phyloP scores from a whole-genome alignment of 352 stramenopile genomes.

The Hyaloperonospora brassicae region DNA sequence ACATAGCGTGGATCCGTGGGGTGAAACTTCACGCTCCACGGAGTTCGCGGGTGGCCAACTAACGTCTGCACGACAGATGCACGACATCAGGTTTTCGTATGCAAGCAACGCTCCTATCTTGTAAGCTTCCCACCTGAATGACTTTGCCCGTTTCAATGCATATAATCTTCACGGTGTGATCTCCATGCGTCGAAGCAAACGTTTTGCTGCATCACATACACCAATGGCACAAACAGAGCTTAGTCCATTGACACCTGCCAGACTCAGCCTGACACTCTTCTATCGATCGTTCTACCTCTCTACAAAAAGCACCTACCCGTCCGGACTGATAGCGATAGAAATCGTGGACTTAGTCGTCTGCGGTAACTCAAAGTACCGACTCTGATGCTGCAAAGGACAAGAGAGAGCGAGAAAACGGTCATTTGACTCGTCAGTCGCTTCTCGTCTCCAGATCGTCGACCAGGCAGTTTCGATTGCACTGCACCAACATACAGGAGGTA shows the following conservation, averaged over 20 bases:
- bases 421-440: not conserved
- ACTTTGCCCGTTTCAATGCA: constrained; percentile 85
- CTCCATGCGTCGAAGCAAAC: constrained; percentile 96
- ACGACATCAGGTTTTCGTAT: constrained; percentile 7
- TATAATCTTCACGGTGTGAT: constrained; percentile 98
- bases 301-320: constrained; percentile 40
- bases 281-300: not conserved
- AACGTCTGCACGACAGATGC: constrained; percentile 44
- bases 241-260: constrained; percentile 1
- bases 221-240: not conserved
- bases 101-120: constrained; percentile 2
- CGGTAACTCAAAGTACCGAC: constrained; percentile 77
- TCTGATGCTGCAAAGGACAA: constrained; percentile 49
- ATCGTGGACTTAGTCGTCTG: constrained; percentile 85
- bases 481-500: constrained; percentile 11
- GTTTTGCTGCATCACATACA: constrained; percentile 46
- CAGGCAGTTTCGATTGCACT: not conserved
- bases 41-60: constrained; percentile 75
- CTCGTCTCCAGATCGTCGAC: not conserved
- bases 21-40: constrained; percentile 99
- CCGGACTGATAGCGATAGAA: constrained; percentile 81
- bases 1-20: constrained; percentile 90
- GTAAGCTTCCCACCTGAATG: constrained; percentile 42
- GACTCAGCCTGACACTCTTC: not conserved
- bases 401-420: constrained; percentile 1